Conservation (phyloP, 164 flowering plant genomes). For the Piper longum region DNA sequence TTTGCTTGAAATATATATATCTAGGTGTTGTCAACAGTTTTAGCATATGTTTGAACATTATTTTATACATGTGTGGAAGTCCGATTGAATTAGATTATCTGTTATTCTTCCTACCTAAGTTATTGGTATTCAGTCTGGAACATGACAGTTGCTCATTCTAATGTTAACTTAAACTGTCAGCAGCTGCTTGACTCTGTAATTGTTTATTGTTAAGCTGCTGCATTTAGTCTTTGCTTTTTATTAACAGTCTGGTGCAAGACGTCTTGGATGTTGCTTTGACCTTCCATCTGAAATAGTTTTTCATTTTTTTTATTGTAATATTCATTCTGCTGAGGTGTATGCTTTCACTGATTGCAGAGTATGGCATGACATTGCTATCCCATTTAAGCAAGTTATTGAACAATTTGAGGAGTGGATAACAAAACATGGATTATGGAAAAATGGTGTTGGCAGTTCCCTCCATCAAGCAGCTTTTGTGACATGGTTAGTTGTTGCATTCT, state of each 20-base stretch:
- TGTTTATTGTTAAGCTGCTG: not conserved
- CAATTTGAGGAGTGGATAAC: constrained; percentile 77
- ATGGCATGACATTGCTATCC: constrained; percentile 93
- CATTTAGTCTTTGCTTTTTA: not conserved
- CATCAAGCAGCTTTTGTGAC: constrained; percentile 86
- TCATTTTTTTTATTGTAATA: too few species aligned
- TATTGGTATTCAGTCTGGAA: not conserved
- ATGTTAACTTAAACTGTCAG: not conserved
- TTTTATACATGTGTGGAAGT: too few species aligned
- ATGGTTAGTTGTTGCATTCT: constrained; percentile 35
- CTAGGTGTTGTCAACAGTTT: too few species aligned
- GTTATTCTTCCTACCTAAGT: too few species aligned
- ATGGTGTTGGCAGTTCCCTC: constrained; percentile 34
- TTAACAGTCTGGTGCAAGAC: not conserved
- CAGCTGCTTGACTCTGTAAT: not conserved
- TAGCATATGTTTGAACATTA: too few species aligned
- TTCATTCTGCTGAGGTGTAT: not conserved
- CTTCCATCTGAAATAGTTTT: not conserved
- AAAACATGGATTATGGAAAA: constrained; percentile 50
- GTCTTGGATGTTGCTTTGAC: too few species aligned
- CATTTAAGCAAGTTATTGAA: constrained; percentile 58
- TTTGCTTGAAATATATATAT: too few species aligned
- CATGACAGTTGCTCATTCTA: not conserved
- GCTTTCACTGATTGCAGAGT: constrained; percentile 35
- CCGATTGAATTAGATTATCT: too few species aligned